phyloP scores from a whole-genome alignment of 495 filamentous ascomycete species.

The Tuber umbilicatum region DNA sequence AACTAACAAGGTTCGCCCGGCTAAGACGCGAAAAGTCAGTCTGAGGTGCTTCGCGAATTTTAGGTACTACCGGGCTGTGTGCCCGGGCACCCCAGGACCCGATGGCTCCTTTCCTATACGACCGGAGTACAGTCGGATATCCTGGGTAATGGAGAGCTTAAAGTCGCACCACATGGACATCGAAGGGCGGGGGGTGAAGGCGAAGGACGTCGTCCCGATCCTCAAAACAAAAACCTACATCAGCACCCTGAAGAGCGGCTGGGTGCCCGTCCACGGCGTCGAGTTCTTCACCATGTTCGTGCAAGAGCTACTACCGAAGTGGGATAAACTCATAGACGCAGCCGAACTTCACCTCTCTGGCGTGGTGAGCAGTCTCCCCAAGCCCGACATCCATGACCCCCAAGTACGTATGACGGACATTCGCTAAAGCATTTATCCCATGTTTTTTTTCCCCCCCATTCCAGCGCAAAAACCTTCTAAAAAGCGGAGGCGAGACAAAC shows the following conservation, averaged over 20 bases:
- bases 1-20: conserved; percentile 13
- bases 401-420: not conserved
- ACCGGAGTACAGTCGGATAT: conserved; percentile 10
- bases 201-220: conserved; percentile 7
- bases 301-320: conserved; percentile 17
- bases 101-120: conserved; percentile 10
- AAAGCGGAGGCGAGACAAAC: conserved; percentile 23
- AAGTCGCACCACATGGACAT: not conserved
- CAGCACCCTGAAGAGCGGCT: conserved; percentile 23
- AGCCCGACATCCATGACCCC: not conserved
- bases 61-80: conserved; percentile 10
- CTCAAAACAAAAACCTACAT: conserved; percentile 21
- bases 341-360: conserved; percentile 25
- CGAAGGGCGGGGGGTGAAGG: not conserved
- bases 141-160: conserved; percentile 22
- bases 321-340: conserved; percentile 23
- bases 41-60: conserved; percentile 23
- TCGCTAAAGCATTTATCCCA: not conserved
- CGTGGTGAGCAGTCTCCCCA: not conserved
- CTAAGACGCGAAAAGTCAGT: conserved; percentile 21
- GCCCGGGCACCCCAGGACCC: not conserved
- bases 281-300: conserved; percentile 31
- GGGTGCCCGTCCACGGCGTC: conserved; percentile 25
- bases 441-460: not conserved
- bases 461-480: conserved; percentile 26